Evolutionary conservation across 2,329 filamentous ascomycete species (phyloP).

Genomic region (Malbranchea zuffiana): DNA sequence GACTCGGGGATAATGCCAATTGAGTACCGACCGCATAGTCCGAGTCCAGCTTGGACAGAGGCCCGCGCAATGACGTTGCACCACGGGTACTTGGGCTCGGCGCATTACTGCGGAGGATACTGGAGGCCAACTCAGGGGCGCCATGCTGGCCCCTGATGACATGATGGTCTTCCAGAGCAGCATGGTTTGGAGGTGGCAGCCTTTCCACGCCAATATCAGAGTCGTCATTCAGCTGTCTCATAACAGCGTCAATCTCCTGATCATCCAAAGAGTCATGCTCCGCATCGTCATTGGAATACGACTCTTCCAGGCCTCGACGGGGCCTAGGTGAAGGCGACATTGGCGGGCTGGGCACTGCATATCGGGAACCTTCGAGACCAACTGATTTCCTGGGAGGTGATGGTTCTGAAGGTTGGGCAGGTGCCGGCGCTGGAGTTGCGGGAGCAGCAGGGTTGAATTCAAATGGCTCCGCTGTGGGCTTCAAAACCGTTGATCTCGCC

Average conservation of each 20-base stretch:
- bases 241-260: constrained; percentile 81
- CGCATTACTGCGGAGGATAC: constrained; percentile 51
- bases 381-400: constrained; percentile 11
- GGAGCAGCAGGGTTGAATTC: constrained; percentile 34
- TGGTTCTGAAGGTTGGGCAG: constrained; percentile 14
- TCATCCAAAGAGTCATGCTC: constrained; percentile 29
- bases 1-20: constrained; percentile 47
- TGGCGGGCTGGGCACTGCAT: constrained; percentile 24
- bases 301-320: constrained; percentile 2
- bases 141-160: constrained; percentile 4
- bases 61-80: constrained; percentile 38
- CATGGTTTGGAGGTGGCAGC: constrained; percentile 25
- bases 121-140: constrained; percentile 11
- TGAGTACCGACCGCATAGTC: constrained; percentile 30
- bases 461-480: constrained; percentile 52
- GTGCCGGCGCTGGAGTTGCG: constrained; percentile 13
- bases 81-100: constrained; percentile 60
- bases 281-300: constrained; percentile 15
- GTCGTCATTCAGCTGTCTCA: constrained; percentile 70
- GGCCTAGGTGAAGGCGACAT: constrained; percentile 15
- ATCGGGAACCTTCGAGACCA: constrained; percentile 28
- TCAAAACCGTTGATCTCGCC: constrained; percentile 2
- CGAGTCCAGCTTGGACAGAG: constrained; percentile 27
- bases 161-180: constrained; percentile 6
- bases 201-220: constrained; percentile 66